Conservation (phyloP, 768 basidiomycete species). For the Trametes sanguinea region DNA sequence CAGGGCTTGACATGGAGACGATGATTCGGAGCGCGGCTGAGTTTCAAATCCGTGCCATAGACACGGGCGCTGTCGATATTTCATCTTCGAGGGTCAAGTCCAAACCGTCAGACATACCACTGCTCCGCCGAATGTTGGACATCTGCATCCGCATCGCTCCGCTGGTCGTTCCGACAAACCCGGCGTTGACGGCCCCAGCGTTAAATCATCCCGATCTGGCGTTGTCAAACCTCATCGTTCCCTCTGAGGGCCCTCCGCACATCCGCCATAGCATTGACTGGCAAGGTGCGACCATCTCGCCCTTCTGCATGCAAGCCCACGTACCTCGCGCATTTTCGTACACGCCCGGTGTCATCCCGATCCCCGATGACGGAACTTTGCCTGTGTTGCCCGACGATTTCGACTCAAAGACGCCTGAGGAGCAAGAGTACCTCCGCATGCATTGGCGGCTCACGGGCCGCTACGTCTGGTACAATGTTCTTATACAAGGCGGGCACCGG, state of each 20-base stretch:
- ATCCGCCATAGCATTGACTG: constrained; percentile 8
- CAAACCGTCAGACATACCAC: constrained; percentile 2
- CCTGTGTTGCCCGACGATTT: constrained; percentile 6
- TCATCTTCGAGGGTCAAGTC: background rate
- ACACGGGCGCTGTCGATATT: background rate
- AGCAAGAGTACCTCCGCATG: background rate
- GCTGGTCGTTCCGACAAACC: background rate
- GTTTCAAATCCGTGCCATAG: constrained; percentile 2
- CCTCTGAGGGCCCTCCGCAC: background rate
- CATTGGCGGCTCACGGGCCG: constrained; percentile 6
- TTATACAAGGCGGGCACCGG: background rate
- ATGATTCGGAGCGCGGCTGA: constrained; percentile 12
- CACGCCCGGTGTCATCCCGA: background rate
- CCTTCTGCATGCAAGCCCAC: constrained; percentile 5
- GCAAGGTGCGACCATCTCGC: constrained; percentile 8
- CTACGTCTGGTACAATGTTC: background rate
- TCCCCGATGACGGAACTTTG: background rate
- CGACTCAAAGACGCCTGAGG: background rate
- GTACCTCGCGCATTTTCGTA: background rate
- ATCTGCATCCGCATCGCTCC: constrained; percentile 13
- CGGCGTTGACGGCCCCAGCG: constrained; percentile 5
- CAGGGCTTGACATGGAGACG: constrained; percentile 13
- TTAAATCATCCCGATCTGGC: constrained; percentile 15
- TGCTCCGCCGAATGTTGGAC: constrained; percentile 9
- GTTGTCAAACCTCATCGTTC: constrained; percentile 3